Evolutionary conservation across 768 basidiomycete genomes (phyloP), one percentile per base, ranked within the genome.

Genomic region (Scleroderma citrinum): DNA sequence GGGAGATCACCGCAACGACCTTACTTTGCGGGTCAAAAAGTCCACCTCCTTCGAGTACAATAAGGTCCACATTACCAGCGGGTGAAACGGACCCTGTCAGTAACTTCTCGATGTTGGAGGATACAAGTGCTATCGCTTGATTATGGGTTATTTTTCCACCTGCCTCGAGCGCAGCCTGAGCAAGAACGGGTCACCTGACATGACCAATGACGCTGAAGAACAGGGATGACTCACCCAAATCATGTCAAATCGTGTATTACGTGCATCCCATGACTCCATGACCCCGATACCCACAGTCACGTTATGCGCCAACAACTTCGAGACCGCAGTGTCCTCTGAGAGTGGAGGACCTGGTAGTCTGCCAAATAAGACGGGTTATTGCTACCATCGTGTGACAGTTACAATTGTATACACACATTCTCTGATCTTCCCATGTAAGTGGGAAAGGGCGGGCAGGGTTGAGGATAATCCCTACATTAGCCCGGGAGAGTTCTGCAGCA

Each of bases 211-310:
- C 48, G n/a, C 26, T 7, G 6, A 1, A 35, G 47, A 34, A 44
- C n/a, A n/a, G n/a, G n/a, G 8, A 29, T 29, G 5, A 69, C 80
- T 56, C 53, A 85, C 87, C 92, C 92, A 94, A 37, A 80, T 87
- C 26, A 81, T 67, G 54, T 95, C 91, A 55, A 92, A 87, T 14
- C 85, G 78, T 10, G 85, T 74, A 59, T 85, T 90, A 21, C 87
- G 78, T 7, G 86, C 83, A 23, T 76, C 73, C 85, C 84, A 91
- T 35, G 77, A 76, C 52, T 82, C 80, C 39, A 74, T 66, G 40
- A 83, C 72, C 16, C 85, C 86, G 41, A 91, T 60, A 7, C 80
- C 87, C 29, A 90, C 82, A 5, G 79, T 80, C 14, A 96, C 87
- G 23, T 82, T 83, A 38, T 87, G 77, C 3, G 72, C 70, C 16